Evolutionary conservation across 495 filamentous ascomycete species (phyloP).

Genomic region (Aspergillus carlsbadensis): DNA sequence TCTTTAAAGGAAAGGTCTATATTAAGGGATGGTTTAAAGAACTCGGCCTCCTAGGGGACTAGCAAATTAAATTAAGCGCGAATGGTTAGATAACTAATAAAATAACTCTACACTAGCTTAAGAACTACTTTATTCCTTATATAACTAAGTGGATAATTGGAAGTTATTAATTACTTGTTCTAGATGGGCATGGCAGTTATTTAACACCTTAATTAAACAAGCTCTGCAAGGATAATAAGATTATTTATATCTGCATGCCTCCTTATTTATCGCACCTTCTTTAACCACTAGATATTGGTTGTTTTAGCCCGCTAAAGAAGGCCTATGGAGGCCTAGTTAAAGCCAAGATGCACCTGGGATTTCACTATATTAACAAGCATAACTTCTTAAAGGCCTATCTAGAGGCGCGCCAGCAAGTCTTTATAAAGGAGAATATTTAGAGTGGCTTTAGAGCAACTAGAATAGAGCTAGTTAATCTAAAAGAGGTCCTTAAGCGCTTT

Average conservation of each 20-base stretch:
- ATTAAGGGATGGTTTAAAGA: conserved; percentile 8
- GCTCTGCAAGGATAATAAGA: conserved; percentile 21
- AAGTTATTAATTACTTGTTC: background rate
- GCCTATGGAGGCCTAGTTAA: conserved; percentile 9
- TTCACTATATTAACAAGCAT: conserved; percentile 19
- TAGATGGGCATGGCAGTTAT: conserved; percentile 26
- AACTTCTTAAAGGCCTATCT: conserved; percentile 16
- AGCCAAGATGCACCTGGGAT: conserved; percentile 2
- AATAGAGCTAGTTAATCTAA: conserved; percentile 8
- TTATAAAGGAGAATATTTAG: no score
- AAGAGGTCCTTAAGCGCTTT: background rate
- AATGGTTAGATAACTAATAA: conserved; percentile 32
- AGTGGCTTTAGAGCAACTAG: conserved; percentile 13
- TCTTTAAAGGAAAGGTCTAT: no score
- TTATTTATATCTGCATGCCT: conserved; percentile 27
- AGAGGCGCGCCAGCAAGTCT: conserved; percentile 3
- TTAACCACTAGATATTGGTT: conserved; percentile 6
- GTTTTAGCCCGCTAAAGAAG: conserved; percentile 7
- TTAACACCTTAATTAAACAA: conserved; percentile 23
- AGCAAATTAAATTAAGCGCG: background rate
- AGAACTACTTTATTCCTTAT: conserved; percentile 15
- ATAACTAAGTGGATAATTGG: background rate
- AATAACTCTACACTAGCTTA: conserved; percentile 18
- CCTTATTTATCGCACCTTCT: conserved; percentile 22
- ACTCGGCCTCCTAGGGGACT: background rate